Percentiles rank a stretch among this genome's conserved stretches.
phyloP scores from a whole-genome alignment of 1,139 yeast genomes.

The Taphrina sp. region DNA sequence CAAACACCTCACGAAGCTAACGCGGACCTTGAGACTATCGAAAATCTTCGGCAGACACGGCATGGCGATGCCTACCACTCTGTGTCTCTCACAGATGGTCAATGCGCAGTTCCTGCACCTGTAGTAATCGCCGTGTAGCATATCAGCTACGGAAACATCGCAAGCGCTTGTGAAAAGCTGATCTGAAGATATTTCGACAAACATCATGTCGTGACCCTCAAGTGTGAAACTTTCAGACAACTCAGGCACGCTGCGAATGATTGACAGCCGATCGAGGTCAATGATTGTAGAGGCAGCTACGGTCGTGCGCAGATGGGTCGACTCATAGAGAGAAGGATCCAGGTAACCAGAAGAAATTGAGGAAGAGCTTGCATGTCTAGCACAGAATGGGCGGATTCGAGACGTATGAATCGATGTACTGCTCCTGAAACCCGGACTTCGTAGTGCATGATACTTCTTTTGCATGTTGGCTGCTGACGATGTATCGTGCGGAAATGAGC shows the following conservation, averaged over 20 bases:
- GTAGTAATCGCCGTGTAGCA: slow-evolving; percentile 2
- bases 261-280: slow-evolving; percentile 15
- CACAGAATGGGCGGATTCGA: no score
- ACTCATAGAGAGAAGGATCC: no score
- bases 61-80: slow-evolving; percentile 21
- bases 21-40: slow-evolving; percentile 34
- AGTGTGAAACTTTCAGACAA: slow-evolving; percentile 5
- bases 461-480: no score
- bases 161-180: no score
- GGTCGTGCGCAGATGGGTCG: no score
- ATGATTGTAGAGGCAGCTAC: slow-evolving; percentile 10
- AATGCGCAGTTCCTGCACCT: slow-evolving; percentile 17
- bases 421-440: no score
- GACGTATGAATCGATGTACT: no score
- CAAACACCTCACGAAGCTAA: slow-evolving; percentile 35
- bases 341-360: no score
- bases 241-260: slow-evolving; percentile 15
- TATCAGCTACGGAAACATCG: neutral
- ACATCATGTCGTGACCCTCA: neutral
- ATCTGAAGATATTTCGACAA: neutral
- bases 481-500: no score
- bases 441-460: no score
- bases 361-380: no score
- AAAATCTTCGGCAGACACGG: slow-evolving; percentile 37
- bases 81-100: slow-evolving; percentile 27